Conservation (phyloP, 192 early-diverging fungal genomes). For the Coemansia brasiliensis region DNA sequence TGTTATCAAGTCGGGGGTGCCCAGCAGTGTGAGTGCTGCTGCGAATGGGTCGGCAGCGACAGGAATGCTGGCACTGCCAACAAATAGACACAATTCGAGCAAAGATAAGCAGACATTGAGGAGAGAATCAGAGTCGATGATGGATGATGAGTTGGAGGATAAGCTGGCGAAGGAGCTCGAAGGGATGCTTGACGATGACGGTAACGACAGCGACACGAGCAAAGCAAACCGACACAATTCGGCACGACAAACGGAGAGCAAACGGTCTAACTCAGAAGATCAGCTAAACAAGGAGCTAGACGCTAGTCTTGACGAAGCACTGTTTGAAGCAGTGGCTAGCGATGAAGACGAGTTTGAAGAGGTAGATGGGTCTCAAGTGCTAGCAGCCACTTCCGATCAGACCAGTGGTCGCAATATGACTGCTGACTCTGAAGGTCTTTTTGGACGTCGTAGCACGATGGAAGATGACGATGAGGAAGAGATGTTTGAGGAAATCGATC, state of each 20-base stretch:
- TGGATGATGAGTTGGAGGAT: constrained; percentile 36
- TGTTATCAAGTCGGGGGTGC: constrained; percentile 15
- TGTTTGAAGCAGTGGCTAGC: constrained; percentile 25
- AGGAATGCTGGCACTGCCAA: constrained; percentile 26
- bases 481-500: constrained; percentile 46
- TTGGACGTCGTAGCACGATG: constrained; percentile 11
- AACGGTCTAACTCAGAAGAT: constrained; percentile 19
- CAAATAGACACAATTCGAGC: constrained; percentile 19
- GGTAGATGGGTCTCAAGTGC: constrained; percentile 29
- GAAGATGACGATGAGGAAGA: constrained; percentile 36
- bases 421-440: constrained; percentile 11
- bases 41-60: constrained; percentile 10
- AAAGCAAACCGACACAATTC: constrained; percentile 8
- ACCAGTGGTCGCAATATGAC: background rate
- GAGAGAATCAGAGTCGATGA: constrained; percentile 11
- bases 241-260: background rate
- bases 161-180: constrained; percentile 50
- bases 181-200: constrained; percentile 39
- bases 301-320: constrained; percentile 20
- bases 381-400: constrained; percentile 2
- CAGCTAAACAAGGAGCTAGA: constrained; percentile 31
- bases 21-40: constrained; percentile 7
- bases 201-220: constrained; percentile 17
- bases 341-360: constrained; percentile 54
- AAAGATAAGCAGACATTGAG: background rate